Conservation (phyloP, 2,329 filamentous ascomycete species). For the Dryadomyces sulphureus region DNA sequence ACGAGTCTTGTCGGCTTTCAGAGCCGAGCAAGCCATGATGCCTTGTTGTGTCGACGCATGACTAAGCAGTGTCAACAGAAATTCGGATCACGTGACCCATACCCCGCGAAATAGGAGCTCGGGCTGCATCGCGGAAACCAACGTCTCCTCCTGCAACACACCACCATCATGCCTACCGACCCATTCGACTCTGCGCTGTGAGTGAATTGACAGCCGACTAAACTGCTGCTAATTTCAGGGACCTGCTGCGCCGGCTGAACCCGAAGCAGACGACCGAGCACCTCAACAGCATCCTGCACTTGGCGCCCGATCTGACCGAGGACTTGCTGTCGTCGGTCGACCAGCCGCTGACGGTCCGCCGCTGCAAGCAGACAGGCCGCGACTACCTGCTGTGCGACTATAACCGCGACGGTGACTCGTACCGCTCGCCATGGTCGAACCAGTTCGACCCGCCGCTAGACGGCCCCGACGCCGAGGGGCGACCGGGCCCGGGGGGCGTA, state of each 20-base stretch:
- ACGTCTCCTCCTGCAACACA: too few relatives aligned
- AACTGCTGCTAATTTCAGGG: conserved; percentile 35
- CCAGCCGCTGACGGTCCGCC: conserved; percentile 75
- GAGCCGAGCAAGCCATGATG: too few relatives aligned
- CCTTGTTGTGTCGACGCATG: too few relatives aligned
- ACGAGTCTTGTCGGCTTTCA: too few relatives aligned
- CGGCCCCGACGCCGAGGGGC: conserved; percentile 26
- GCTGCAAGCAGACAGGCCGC: conserved; percentile 76
- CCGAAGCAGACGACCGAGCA: conserved; percentile 82
- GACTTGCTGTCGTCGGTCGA: conserved; percentile 96
- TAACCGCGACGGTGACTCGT: conserved; percentile 96
- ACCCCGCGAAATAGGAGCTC: too few relatives aligned
- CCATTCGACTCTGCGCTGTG: conserved; percentile 67
- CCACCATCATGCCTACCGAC: conserved; percentile 29
- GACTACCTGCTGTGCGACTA: conserved; percentile 99
- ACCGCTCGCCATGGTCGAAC: conserved; percentile 97
- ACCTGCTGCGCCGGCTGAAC: conserved; percentile 95
- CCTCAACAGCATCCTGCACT: conserved; percentile 73
- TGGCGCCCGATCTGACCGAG: conserved; percentile 86
- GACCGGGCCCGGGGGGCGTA: conserved; percentile 30
- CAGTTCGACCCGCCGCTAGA: conserved; percentile 88
- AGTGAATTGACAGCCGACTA: conserved; percentile 15
- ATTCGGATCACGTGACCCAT: too few relatives aligned
- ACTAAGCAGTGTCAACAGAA: too few relatives aligned
- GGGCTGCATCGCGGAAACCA: too few relatives aligned